These are phyloP conservation scores for Margaritispora aquatica DNA, from an alignment of 495 filamentous ascomycete genomes.

Conservation along the genomic window DNA sequence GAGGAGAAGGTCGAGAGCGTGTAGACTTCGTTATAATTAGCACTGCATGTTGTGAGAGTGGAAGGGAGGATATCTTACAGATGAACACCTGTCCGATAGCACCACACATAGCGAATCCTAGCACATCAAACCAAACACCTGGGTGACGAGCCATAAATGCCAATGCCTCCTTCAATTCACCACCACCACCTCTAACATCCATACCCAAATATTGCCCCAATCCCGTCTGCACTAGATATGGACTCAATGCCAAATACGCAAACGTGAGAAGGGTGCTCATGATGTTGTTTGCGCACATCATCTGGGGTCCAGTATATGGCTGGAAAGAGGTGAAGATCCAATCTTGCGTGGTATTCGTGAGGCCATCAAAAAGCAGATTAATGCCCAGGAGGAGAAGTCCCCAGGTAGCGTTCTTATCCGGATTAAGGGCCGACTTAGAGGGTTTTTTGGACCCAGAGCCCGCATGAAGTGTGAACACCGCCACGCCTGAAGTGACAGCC, in stretches of 20 bases:
- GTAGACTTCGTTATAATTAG: no score
- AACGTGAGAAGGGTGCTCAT: conserved; percentile 71
- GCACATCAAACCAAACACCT: conserved; percentile 71
- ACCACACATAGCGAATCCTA: conserved; percentile 88
- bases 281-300: conserved; percentile 98
- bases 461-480: conserved; percentile 88
- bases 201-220: conserved; percentile 63
- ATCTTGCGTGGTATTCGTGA: conserved; percentile 96
- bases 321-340: conserved; percentile 79
- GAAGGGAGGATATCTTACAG: conserved; percentile 44
- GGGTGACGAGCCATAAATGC: conserved; percentile 75
- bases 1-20: conserved; percentile 88
- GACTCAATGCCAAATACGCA: conserved; percentile 68
- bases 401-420: conserved; percentile 55
- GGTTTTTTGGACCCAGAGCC: conserved; percentile 58
- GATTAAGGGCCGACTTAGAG: conserved; percentile 24
- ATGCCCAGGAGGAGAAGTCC: conserved; percentile 81
- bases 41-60: neutral
- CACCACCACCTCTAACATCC: conserved; percentile 46
- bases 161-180: conserved; percentile 73
- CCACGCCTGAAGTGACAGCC: conserved; percentile 84
- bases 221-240: conserved; percentile 63
- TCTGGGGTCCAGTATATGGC: conserved; percentile 84
- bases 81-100: conserved; percentile 96
- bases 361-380: conserved; percentile 90